Evolutionary conservation across 768 basidiomycete species (phyloP), one percentile per base, ranked within the genome.

Genomic region (Leccinum boreale): DNA sequence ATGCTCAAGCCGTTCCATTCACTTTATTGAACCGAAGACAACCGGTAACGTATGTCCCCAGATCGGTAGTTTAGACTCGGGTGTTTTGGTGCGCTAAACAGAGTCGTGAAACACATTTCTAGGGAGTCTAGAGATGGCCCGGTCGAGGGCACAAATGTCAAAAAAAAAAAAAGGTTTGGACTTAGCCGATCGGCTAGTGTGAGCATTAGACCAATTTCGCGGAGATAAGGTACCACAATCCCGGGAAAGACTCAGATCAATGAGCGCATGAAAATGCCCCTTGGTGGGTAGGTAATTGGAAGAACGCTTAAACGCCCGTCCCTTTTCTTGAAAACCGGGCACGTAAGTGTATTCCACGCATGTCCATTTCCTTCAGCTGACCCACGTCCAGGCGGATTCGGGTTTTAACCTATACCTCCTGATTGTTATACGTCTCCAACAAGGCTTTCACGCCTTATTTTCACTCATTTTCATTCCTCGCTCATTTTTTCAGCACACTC

Each of bases 401-500:
- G 62, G 58, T 26, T 49, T 29, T 51, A 59, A 36, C 50, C 7
- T 24, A 35, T 33, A 17, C 35, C 55, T 23, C 12, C 17, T 44
- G 55, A 10, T 17, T 39, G 36, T 19, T 19, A 42, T 51, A 58
- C 44, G 28, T 47, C 35, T 23, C 58, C 46, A 23, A 52, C 31
- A 15, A 29, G 55, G 62, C 57, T 46, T 57, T 58, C 19, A 56
- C 42, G 62, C 57, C 62, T 60, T 42, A 49, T 21, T 39, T 56
- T 33, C 64, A 63, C 53, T 58, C 59, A 12, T 57, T 60, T 52
- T 50, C 23, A 39, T 53, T 53, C 50, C 53, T 57, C 75, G 26
- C 61, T 72, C 74, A 31, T 0, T 74, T 76, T 71, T 55, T 48
- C 51, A 51, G 35, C 52, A 68, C 69, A 51, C 47, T 73, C 73